Conservation (phyloP, 345 rosid species). For the Erysimum cheiranthoides region DNA sequence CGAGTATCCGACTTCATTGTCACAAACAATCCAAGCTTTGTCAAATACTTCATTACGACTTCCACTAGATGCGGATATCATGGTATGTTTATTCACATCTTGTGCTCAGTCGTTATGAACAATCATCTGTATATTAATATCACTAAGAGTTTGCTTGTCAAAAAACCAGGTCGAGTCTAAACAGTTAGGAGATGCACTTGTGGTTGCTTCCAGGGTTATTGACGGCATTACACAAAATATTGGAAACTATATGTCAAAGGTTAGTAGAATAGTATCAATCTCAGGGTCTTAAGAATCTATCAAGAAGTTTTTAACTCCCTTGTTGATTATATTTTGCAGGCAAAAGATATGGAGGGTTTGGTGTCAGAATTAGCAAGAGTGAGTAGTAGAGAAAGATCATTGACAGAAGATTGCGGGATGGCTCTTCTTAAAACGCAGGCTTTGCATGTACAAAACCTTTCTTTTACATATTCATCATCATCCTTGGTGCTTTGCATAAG, state of each 20-base stretch:
- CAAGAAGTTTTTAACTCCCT: not conserved
- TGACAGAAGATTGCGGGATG: slow-evolving; percentile 63
- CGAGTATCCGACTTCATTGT: slow-evolving; percentile 57
- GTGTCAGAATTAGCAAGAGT: slow-evolving; percentile 68
- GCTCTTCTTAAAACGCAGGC: slow-evolving; percentile 48
- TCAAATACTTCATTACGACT: slow-evolving; percentile 57
- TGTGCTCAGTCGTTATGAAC: not conserved
- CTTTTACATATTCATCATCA: not conserved
- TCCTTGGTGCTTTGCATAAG: not conserved
- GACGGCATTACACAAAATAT: slow-evolving; percentile 51
- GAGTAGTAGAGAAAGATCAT: slow-evolving; percentile 57
- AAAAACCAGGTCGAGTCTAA: slow-evolving; percentile 58
- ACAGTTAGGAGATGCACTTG: slow-evolving; percentile 62
- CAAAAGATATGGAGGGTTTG: slow-evolving; percentile 60
- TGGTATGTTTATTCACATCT: slow-evolving; percentile 54
- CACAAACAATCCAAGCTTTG: slow-evolving; percentile 67
- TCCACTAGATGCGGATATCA: slow-evolving; percentile 60
- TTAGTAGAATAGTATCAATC: not conserved
- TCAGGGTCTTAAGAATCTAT: not conserved
- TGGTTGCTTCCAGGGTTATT: slow-evolving; percentile 56
- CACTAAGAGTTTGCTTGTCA: slow-evolving; percentile 6
- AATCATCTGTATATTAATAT: not conserved
- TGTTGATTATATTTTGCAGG: slow-evolving; percentile 50
- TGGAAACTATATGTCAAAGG: slow-evolving; percentile 62
- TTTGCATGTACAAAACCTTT: slow-evolving; percentile 53